Conservation (phyloP, 2,329 filamentous ascomycete genomes). For the Penicillium sp. region DNA sequence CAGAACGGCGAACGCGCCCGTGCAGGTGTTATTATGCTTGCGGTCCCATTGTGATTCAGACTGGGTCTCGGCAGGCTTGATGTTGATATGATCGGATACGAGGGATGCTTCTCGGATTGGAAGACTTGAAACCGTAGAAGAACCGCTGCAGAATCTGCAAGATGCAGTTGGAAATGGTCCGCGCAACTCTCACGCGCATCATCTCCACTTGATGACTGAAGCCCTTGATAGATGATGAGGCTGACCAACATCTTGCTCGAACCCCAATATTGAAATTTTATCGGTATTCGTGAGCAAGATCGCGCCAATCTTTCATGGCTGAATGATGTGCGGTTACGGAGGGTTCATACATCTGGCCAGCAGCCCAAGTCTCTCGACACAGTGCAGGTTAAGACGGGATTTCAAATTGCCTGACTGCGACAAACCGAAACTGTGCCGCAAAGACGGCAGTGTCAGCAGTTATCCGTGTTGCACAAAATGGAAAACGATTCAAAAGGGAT, state of each 20-base stretch:
- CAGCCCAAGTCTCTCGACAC: not conserved
- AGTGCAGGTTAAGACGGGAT: too few species aligned
- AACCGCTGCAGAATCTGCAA: not conserved
- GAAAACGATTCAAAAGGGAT: not conserved
- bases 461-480: not conserved
- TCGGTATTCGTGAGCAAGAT: not conserved
- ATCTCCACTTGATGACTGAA: conserved; percentile 9
- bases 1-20: not conserved
- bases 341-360: not conserved
- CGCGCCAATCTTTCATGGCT: not conserved
- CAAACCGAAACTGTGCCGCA: not conserved
- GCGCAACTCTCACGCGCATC: conserved; percentile 1
- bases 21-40: conserved; percentile 48
- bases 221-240: not conserved
- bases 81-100: conserved; percentile 3
- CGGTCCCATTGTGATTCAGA: not conserved
- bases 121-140: not conserved
- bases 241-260: not conserved
- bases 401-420: not conserved
- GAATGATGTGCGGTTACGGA: not conserved
- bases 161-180: not conserved
- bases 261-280: not conserved
- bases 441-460: not conserved
- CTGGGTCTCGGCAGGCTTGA: not conserved
- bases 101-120: not conserved